These are phyloP conservation scores for Typha latifolia DNA, from an alignment of 176 grass and related monocot genomes.

Conservation along the genomic window DNA sequence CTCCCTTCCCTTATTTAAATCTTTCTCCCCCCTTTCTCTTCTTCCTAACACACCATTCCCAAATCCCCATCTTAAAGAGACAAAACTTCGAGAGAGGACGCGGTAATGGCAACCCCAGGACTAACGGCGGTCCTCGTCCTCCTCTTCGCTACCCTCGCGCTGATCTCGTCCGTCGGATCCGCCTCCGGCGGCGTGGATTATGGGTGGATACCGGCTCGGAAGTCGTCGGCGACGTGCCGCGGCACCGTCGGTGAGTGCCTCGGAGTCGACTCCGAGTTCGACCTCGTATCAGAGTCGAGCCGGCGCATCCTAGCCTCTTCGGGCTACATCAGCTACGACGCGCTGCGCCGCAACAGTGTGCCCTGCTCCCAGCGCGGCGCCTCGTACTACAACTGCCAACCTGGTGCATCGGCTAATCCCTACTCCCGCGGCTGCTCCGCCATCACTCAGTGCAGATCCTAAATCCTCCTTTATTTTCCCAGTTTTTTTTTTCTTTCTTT, in stretches of 20 bases:
- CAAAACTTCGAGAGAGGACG: background rate
- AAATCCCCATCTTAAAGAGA: no score
- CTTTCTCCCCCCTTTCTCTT: background rate
- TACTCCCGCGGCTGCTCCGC: slow-evolving; percentile 43
- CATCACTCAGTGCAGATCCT: slow-evolving; percentile 43
- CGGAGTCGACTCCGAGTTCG: background rate
- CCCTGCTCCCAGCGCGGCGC: slow-evolving; percentile 35
- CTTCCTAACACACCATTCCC: background rate
- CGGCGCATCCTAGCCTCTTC: background rate
- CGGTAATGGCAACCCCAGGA: background rate
- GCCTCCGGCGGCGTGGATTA: background rate
- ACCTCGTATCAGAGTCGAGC: background rate
- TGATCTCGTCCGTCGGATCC: background rate
- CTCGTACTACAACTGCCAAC: slow-evolving; percentile 76
- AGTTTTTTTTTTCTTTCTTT: no score
- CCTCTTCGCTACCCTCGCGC: background rate
- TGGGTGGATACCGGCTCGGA: background rate
- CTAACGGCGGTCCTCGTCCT: background rate
- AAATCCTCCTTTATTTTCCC: no score
- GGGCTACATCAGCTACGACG: slow-evolving; percentile 53
- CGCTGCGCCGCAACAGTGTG: slow-evolving; percentile 6
- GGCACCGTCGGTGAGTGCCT: background rate
- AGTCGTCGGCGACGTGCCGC: background rate
- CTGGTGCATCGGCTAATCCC: slow-evolving; percentile 46
- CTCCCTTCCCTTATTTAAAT: background rate